phyloP scores from a whole-genome alignment of 2,329 filamentous ascomycete genomes.

The Xylariaceae sp. region DNA sequence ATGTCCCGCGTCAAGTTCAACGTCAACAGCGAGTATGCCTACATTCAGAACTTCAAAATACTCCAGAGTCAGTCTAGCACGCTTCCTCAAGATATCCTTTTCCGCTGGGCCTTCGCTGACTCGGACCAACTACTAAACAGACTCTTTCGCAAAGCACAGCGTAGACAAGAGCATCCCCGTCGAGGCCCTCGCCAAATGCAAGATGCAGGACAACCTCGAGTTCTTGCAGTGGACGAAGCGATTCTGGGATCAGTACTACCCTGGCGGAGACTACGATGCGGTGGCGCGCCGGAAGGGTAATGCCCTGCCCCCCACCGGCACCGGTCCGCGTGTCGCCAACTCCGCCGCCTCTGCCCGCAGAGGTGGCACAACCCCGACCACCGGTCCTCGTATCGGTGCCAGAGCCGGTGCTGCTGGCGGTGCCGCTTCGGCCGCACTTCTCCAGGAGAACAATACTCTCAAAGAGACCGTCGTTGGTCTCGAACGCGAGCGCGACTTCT shows the following conservation, averaged over 20 bases:
- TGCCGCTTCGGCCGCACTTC: constrained; percentile 66
- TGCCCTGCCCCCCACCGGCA: constrained; percentile 50
- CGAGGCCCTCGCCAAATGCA: constrained; percentile 88
- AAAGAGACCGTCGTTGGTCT: constrained; percentile 95
- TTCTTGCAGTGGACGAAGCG: constrained; percentile 96
- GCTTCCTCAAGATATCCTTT: constrained; percentile 1
- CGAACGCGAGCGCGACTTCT: constrained; percentile 96
- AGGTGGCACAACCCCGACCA: constrained; percentile 61
- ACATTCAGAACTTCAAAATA: constrained; percentile 97
- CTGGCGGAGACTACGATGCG: constrained; percentile 94
- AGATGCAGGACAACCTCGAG: constrained; percentile 99
- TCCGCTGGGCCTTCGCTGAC: constrained; percentile 2
- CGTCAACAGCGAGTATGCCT: constrained; percentile 93
- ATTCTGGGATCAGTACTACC: constrained; percentile 98
- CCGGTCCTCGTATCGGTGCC: constrained; percentile 41
- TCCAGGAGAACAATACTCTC: constrained; percentile 80
- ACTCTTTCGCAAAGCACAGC: constrained; percentile 77
- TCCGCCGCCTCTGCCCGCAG: constrained; percentile 48
- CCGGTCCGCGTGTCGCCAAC: constrained; percentile 33
- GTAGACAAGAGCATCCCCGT: constrained; percentile 90
- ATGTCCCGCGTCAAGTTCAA: constrained; percentile 99
- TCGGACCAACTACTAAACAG: constrained; percentile 39
- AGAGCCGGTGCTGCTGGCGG: constrained; percentile 34
- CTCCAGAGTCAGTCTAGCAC: constrained; percentile 71
- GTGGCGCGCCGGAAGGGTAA: constrained; percentile 77